Evolutionary conservation across 169 alveolate species (phyloP), one percentile per base, ranked within the genome.

Genomic region (Plasmodium billcollinsi): DNA sequence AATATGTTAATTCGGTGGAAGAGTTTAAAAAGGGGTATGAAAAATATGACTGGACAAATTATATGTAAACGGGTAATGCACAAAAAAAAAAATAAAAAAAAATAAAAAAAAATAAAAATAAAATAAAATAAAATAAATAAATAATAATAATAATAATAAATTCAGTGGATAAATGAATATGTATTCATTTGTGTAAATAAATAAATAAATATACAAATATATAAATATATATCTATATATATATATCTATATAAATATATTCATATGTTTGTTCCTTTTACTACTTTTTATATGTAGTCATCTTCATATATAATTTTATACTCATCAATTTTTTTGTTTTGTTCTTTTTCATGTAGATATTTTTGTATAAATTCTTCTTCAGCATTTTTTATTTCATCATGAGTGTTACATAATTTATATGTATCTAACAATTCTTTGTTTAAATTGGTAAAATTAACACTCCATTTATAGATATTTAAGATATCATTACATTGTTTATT

Each of bases 41-140:
- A 21, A 86, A 86, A 45, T 86, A 72, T 54, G 92, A 86, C 29
- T 86, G 92, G 92, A 72, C 92, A 20, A 72, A 62, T 49, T 86
- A 86, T 18, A 14, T 62, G 47, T 54, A 54, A 15, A 54, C 20
- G 20, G 20, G 62, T 54, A 54, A 21, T 3, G 18, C 3, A 45
- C 69, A 45, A 59, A 66, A 66, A 66, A 66, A 66, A 66, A 29
- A 24, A n/a, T n/a, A n/a, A 26, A 65, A 18, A 1, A 63, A 11
- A 18, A 65, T 26, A 50, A 26, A 20, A 29, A 1, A 66, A 33
- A 24, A 24, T 24, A 24, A 26, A 26, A 29, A 65, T 1, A 20
- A 65, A 26, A 26, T 11, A 29, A 65, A 65, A 33, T 2, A 65
- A 65, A 29, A 26, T 3, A 26, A 65, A 20, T 1, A 0, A 65